Percentiles rank a stretch among this genome's conserved stretches.
These are phyloP conservation scores for Tanozyma kutaoensis DNA, from an alignment of 805 yeast species.

Conservation along the genomic window DNA sequence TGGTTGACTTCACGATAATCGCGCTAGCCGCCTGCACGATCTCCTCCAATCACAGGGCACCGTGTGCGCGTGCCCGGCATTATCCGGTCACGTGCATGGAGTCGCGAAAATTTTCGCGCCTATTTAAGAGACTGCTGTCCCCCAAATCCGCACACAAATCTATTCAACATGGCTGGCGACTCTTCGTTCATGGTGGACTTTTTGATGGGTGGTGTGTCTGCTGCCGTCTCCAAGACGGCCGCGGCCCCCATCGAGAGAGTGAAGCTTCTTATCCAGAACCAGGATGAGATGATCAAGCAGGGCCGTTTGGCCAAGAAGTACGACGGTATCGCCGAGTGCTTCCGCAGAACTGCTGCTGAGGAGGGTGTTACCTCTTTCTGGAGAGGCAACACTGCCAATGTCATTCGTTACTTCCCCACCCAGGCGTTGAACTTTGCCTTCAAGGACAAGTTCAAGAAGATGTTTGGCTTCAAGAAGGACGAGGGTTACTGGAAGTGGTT, in stretches of 20 bases:
- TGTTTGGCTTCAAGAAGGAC: conserved; percentile 95
- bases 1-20: too few relatives aligned
- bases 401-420: conserved; percentile 98
- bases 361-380: conserved; percentile 92
- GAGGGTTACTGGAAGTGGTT: conserved; percentile 91
- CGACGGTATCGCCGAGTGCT: conserved; percentile 87
- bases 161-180: too few relatives aligned
- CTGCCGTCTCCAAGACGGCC: conserved; percentile 96
- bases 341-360: conserved; percentile 85
- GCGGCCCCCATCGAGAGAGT: conserved; percentile 98
- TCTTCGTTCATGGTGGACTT: conserved; percentile 35
- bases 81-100: too few relatives aligned
- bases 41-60: too few relatives aligned
- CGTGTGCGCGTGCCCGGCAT: too few relatives aligned
- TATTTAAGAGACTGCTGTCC: too few relatives aligned
- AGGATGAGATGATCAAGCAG: conserved; percentile 96
- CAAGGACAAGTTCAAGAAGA: conserved; percentile 92
- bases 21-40: too few relatives aligned
- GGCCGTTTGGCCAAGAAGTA: conserved; percentile 83
- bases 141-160: too few relatives aligned
- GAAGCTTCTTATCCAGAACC: conserved; percentile 91
- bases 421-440: conserved; percentile 97
- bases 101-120: too few relatives aligned
- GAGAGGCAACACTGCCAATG: conserved; percentile 99
- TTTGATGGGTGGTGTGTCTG: conserved; percentile 98